Evolutionary conservation across 23 red algal species (phyloP).

Genomic region (Rhodosorus marinus): DNA sequence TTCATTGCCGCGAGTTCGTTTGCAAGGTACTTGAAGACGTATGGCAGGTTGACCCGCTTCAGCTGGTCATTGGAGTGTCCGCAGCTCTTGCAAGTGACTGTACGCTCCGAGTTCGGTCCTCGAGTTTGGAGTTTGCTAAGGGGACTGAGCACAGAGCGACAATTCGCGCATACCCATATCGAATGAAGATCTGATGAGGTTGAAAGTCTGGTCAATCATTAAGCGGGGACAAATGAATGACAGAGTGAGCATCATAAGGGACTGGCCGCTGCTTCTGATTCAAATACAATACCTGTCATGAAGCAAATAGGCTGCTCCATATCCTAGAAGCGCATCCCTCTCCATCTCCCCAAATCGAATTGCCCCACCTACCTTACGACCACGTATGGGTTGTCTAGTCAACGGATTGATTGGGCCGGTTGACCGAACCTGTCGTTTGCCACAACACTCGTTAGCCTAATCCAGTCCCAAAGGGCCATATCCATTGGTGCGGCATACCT

Average conservation of each 20-base stretch:
- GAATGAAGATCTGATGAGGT: constrained; percentile 67
- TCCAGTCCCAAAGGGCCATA: no score
- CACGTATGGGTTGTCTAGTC: constrained; percentile 71
- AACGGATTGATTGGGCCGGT: constrained; percentile 51
- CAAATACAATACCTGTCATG: constrained; percentile 68
- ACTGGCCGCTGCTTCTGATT: no score
- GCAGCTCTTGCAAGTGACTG: constrained; percentile 1
- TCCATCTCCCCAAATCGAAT: constrained; percentile 99
- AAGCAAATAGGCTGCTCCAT: constrained; percentile 68
- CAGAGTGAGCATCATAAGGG: no score
- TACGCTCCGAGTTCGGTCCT: no score
- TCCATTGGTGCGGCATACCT: no score
- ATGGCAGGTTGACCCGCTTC: constrained; percentile 54
- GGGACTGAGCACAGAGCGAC: constrained; percentile 38
- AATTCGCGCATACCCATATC: constrained; percentile 36
- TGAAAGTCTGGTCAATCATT: no score
- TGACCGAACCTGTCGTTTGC: no score
- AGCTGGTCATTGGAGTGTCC: neutral
- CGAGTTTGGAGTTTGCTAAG: neutral
- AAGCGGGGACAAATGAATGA: no score
- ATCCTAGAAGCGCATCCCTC: constrained; percentile 64
- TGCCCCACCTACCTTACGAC: constrained; percentile 65
- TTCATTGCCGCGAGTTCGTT: constrained; percentile 94
- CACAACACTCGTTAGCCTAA: no score
- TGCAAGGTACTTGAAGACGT: constrained; percentile 78